Base-by-base conservation (phyloP, 2,329 filamentous ascomycete genomes). In the Orbilia oligospora region DNA sequence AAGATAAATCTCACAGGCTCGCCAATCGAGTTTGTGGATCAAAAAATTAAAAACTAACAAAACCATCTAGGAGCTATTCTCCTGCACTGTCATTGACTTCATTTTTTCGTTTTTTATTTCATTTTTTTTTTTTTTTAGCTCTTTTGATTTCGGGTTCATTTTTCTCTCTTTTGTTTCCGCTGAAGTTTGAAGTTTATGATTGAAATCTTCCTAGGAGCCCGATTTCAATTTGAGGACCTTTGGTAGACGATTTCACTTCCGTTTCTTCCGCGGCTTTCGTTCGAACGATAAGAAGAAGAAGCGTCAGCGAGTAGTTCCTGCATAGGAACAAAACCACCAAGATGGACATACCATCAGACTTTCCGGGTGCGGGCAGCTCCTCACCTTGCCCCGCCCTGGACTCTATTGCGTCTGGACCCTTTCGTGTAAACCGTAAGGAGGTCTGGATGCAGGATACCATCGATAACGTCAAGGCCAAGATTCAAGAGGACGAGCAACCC, bases 401-500 rank as follows among this genome's bases (percentile, higher is more conserved):
- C 12, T 41, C 16, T 41, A 14, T 16, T 14, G 12, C 14, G 9
- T 41, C 3, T 14, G 14, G 14, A 41, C 12, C 12, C 16, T 41
- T 14, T 16, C 3, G 38, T 41, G 10, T 41, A 12, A 12, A 41
- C 12, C 3, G 38, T 41, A 12, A 12, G 33, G 10, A 36, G 2
- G 8, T 10, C 14, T 8, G 8, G 30, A 30, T 2, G 30, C 4
- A 33, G 0, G 38, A 65, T 30, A 69, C 63, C 22, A 72, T 78
- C 48, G 75, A 72, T 68, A 78, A 72, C 46, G 68, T 78, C 55
- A 78, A 78, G 53, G 68, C 75, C 33, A 78, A 78, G 55, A 78
- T 78, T 24, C 67, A 77, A 30, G 69, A 65, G 20, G 69, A 65
- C 5, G 53, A 44, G 1, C 1, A 1, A 1, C 5, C 14, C 56